These are phyloP conservation scores for Calonectria hawksworthii DNA, from an alignment of 2,329 filamentous ascomycete species.

Conservation along the genomic window DNA sequence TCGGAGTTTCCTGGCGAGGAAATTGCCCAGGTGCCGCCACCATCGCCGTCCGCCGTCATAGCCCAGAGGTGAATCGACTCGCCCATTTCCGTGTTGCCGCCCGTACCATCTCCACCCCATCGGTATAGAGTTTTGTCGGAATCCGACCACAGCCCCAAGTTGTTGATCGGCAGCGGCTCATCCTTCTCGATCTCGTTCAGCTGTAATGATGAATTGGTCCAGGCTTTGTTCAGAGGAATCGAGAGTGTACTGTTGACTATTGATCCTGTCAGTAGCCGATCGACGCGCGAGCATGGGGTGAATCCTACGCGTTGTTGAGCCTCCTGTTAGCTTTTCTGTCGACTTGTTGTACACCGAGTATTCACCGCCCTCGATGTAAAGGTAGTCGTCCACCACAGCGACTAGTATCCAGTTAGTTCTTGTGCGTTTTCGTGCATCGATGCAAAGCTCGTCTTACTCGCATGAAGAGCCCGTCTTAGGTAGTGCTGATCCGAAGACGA, in stretches of 20 bases:
- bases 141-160: conserved; percentile 10
- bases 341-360: neutral
- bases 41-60: neutral
- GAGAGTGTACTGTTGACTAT: conserved; percentile 14
- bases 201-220: conserved; percentile 7
- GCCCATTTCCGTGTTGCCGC: neutral
- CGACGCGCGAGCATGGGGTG: neutral
- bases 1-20: neutral
- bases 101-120: conserved; percentile 14
- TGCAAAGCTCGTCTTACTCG: neutral
- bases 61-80: conserved; percentile 14
- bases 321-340: neutral
- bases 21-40: conserved; percentile 4
- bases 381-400: conserved; percentile 15
- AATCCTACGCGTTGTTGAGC: conserved; percentile 4
- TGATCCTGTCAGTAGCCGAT: neutral
- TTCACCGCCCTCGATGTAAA: conserved; percentile 22
- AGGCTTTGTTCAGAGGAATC: conserved; percentile 8
- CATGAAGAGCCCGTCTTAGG: neutral
- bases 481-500: neutral
- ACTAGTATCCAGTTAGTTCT: neutral
- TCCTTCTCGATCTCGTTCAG: conserved; percentile 17
- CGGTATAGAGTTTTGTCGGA: neutral
- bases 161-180: conserved; percentile 11
- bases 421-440: no score